Base-by-base conservation (phyloP, 1,284 basidiomycete species). In the Blastosporella zonata region DNA sequence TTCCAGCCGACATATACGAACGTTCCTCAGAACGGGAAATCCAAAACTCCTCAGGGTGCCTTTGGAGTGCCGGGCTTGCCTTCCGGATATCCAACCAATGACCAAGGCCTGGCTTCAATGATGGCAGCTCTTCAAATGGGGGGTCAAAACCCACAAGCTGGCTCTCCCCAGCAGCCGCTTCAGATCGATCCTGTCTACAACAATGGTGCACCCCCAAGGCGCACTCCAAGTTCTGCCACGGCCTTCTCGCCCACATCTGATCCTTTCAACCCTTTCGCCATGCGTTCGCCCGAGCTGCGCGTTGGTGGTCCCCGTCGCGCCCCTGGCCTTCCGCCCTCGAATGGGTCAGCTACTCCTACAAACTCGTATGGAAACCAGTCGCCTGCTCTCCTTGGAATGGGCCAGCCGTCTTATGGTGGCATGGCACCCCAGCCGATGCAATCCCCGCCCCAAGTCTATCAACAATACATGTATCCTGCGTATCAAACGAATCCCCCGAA, bases 91-190 rank as follows among this genome's bases (percentile, higher is more conserved):
- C 84, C 87, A 6, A 80, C 83, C 42, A 88, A 82, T 53, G 87
- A 90, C 59, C 87, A 90, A 63, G 86, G 86, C 15, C 69, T 91
- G 43, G 87, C 88, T 47, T 88, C 87, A 13, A 90, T 91, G 87
- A 91, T 90, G 87, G 88, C 88, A 28, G 84, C 88, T 8, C 69
- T 91, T 56, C 87, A 90, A 66, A 90, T 90, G 87, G 88, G 87
- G 56, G 86, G 85, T 31, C 87, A 89, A 65, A 87, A 88, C 55
- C 81, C 87, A 12, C 86, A 89, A 60, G 82, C 84, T 34, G 87
- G 82, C n/a, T 86, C 82, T 33, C 77, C 85, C 39, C 54, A 55
- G 28, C 49, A 52, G 20, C 82, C 84, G 58, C 70, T 87, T 31
- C 82, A 87, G 49, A 79, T 86, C 49, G 86, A 90, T 56, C 81